phyloP scores from a whole-genome alignment of 371 early-diverging fungal species.

The Saksenaea oblongispora region DNA sequence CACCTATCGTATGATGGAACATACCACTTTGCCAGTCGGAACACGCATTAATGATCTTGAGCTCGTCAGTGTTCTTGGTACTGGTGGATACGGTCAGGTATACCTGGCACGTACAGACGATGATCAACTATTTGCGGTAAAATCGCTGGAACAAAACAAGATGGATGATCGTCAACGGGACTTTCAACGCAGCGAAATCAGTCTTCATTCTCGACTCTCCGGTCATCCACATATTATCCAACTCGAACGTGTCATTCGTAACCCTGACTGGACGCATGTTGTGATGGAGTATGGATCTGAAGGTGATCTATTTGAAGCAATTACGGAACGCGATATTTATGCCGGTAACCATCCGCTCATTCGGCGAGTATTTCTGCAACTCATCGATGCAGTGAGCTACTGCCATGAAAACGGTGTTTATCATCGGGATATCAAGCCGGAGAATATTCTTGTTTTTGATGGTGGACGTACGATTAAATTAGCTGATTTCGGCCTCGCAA shows the following conservation, averaged over 20 bases:
- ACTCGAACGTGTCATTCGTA: slow-evolving; percentile 68
- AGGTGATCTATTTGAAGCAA: slow-evolving; percentile 70
- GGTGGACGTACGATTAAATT: slow-evolving; percentile 68
- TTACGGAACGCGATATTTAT: slow-evolving; percentile 58
- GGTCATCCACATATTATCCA: slow-evolving; percentile 74
- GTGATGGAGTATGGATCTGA: slow-evolving; percentile 73
- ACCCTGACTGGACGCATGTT: slow-evolving; percentile 66
- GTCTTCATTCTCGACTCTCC: slow-evolving; percentile 65
- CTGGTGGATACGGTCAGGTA: slow-evolving; percentile 75
- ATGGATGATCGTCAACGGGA: slow-evolving; percentile 59
- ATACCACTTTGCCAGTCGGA: slow-evolving; percentile 20
- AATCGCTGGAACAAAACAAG: slow-evolving; percentile 64
- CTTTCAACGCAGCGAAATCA: slow-evolving; percentile 74
- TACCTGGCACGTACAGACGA: slow-evolving; percentile 37
- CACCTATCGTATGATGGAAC: not conserved
- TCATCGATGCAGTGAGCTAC: slow-evolving; percentile 59
- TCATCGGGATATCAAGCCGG: slow-evolving; percentile 80
- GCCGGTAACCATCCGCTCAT: slow-evolving; percentile 52
- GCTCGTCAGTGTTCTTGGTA: slow-evolving; percentile 57
- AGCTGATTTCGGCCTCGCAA: slow-evolving; percentile 94
- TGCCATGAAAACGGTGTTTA: slow-evolving; percentile 61
- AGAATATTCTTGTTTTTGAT: slow-evolving; percentile 62
- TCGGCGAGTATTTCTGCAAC: slow-evolving; percentile 59
- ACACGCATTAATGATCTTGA: slow-evolving; percentile 34
- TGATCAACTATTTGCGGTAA: slow-evolving; percentile 56